Conservation (phyloP, 1,284 basidiomycete species). For the Ustilago esculenta region DNA sequence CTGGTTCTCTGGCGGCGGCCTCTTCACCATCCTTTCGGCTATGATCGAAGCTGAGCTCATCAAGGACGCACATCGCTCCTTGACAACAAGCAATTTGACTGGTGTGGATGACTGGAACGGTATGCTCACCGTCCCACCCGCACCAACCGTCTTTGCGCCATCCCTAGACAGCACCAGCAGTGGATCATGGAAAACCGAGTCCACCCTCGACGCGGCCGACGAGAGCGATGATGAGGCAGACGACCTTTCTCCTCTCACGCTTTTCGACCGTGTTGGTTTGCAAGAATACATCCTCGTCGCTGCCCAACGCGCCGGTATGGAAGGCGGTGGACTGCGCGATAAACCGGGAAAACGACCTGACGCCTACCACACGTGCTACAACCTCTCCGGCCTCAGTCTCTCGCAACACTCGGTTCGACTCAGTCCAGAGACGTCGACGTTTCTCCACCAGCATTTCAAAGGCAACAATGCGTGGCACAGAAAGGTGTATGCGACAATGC, state of each 20-base stretch:
- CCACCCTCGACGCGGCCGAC: constrained; percentile 4
- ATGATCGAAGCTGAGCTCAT: constrained; percentile 70
- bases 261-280: constrained; percentile 72
- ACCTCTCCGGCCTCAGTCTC: constrained; percentile 60
- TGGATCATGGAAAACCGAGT: constrained; percentile 43
- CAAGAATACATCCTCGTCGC: constrained; percentile 89
- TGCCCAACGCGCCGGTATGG: constrained; percentile 75
- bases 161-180: constrained; percentile 6
- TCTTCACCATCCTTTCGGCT: constrained; percentile 81
- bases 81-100: constrained; percentile 34
- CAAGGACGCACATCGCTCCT: constrained; percentile 16
- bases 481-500: constrained; percentile 38
- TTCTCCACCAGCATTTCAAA: constrained; percentile 11
- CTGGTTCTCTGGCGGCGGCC: constrained; percentile 92
- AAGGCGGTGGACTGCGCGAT: constrained; percentile 82
- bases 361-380: constrained; percentile 67
- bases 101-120: constrained; percentile 34
- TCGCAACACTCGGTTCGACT: constrained; percentile 55
- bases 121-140: constrained; percentile 31
- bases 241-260: constrained; percentile 35
- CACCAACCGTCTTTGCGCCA: constrained; percentile 5
- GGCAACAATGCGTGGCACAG: constrained; percentile 34
- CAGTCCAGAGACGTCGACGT: constrained; percentile 30
- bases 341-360: constrained; percentile 86
- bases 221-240: constrained; percentile 16